phyloP scores from a whole-genome alignment of 305 asterid species.

The Withania somnifera region DNA sequence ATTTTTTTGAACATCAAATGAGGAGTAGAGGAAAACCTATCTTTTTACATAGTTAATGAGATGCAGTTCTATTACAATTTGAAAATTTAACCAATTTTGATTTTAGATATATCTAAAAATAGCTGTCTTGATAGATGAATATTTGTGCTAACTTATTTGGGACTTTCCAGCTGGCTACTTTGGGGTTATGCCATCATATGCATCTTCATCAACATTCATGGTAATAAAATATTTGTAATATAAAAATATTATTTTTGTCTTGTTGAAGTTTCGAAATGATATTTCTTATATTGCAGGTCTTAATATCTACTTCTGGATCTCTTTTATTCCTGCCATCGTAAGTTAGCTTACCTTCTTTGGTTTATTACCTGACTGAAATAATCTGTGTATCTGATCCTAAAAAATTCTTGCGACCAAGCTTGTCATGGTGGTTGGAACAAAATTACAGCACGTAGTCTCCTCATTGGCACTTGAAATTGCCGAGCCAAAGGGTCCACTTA shows the following conservation, averaged over 20 bases:
- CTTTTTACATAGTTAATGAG: not conserved
- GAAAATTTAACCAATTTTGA: not conserved
- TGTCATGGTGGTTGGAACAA: conserved; percentile 82
- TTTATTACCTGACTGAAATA: not conserved
- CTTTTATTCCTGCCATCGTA: conserved; percentile 80
- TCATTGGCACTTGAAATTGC: conserved; percentile 69
- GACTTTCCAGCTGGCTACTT: conserved; percentile 73
- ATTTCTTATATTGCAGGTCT: conserved; percentile 45
- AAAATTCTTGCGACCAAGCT: conserved; percentile 33
- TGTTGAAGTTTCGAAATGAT: not conserved
- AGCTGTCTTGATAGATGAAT: not conserved
- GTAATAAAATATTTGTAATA: conserved; percentile 19
- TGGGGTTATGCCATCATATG: conserved; percentile 91
- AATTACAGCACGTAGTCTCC: conserved; percentile 85
- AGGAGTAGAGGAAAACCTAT: not conserved
- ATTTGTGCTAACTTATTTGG: not conserved
- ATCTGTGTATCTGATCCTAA: conserved; percentile 9
- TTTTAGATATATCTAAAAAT: not conserved
- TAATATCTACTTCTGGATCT: conserved; percentile 81
- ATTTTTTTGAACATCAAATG: not conserved
- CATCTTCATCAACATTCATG: conserved; percentile 79
- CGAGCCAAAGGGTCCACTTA: conserved; percentile 42
- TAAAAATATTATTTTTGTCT: not conserved
- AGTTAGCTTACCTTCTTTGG: conserved; percentile 21
- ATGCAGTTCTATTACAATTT: not conserved